Conservation (phyloP, 306 rosid species). For the Lotus japonicus region DNA sequence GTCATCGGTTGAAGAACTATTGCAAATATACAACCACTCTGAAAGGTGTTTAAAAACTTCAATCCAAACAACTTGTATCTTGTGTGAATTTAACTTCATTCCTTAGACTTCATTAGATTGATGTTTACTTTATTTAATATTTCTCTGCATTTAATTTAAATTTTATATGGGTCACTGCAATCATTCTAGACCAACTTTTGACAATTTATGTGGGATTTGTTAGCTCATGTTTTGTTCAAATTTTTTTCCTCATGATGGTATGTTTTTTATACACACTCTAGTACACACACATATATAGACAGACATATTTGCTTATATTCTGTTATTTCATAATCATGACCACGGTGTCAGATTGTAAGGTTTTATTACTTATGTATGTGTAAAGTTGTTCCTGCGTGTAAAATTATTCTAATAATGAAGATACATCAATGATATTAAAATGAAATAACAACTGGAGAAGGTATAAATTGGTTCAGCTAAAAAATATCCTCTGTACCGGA, state of each 20-base stretch:
- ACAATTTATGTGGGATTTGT: background rate
- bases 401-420: background rate
- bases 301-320: background rate
- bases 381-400: background rate
- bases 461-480: background rate
- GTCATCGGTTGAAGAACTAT: constrained; percentile 75
- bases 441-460: background rate
- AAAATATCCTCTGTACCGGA: no score
- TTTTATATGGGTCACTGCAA: background rate
- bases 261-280: background rate
- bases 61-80: background rate
- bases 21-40: constrained; percentile 81
- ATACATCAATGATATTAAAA: background rate
- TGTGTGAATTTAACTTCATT: background rate
- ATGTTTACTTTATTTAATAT: background rate
- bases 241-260: background rate
- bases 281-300: background rate
- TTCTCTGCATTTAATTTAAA: background rate
- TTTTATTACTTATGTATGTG: background rate
- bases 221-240: background rate
- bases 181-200: background rate
- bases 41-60: constrained; percentile 55
- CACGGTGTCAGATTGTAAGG: background rate
- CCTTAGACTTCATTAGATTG: background rate
- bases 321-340: background rate